Evolutionary conservation across 106 monocot genomes (phyloP).

Genomic region (Dendrobium officinale): DNA sequence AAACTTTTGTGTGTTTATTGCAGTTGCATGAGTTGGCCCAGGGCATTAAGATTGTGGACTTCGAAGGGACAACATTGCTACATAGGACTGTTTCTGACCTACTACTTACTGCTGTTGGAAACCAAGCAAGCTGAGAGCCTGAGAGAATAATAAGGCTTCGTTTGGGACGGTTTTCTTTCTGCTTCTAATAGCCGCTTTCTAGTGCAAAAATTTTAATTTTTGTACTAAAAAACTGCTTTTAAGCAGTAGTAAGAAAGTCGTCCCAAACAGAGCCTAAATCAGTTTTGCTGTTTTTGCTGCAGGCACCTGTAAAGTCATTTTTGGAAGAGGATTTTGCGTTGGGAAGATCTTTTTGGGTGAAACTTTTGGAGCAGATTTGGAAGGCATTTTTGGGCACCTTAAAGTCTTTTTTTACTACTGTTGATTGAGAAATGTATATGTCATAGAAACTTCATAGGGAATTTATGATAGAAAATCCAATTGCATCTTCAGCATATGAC

Average conservation of each 20-base stretch:
- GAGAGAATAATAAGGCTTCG: not conserved
- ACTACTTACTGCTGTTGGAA: not conserved
- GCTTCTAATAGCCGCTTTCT: no score
- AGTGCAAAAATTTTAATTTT: no score
- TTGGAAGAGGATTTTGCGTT: no score
- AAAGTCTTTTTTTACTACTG: not conserved
- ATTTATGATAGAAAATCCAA: not conserved
- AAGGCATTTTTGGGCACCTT: not conserved
- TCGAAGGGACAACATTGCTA: conserved; percentile 5
- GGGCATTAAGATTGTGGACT: conserved; percentile 12
- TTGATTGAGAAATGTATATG: not conserved
- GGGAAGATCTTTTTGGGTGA: not conserved
- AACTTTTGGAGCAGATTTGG: not conserved
- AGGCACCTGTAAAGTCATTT: not conserved
- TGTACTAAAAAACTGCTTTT: no score
- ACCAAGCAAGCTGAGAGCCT: not conserved
- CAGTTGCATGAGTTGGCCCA: not conserved
- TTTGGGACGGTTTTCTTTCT: no score
- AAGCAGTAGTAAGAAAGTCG: no score
- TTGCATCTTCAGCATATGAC: not conserved
- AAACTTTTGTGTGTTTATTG: not conserved
- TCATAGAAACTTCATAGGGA: conserved; percentile 1
- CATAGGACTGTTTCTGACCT: not conserved
- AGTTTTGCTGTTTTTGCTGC: not conserved
- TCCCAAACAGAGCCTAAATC: not conserved